Base-by-base conservation (phyloP, 2,329 filamentous ascomycete species). In the Aureobasidium sp. region DNA sequence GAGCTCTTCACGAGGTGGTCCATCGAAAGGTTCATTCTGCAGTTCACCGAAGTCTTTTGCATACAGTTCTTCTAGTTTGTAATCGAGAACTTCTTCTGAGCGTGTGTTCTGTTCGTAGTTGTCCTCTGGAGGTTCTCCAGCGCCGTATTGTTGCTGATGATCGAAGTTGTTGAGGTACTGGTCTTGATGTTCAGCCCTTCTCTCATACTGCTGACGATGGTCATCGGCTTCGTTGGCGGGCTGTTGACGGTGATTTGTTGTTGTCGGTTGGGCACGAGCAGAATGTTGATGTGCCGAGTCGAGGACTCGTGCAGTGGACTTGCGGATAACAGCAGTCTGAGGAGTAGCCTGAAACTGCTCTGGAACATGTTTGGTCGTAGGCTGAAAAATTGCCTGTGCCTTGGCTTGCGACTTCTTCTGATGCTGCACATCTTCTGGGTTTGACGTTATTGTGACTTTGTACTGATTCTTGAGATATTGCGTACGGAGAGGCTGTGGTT, bases 41-140 rank as follows among this genome's bases (percentile, higher is more conserved):
- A 75, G 64, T 0, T 65, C 63, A 7, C 50, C 15, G 51, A 68
- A 74, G 2, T 65, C 39, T 67, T 70, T 73, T 9, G 60, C 51
- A 55, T 62, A 65, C 1, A 75, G 67, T 15, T 68, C 62, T 15
- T 63, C 46, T 9, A 47, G 59, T 12, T 66, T 63, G 60, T 70
- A 70, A 63, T 75, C 73, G 10, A 72, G 67, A 12, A 10, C 32
- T 34, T 63, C 43, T 20, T 53, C 46, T 15, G 32, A 2, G 29
- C 43, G 9, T 8, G 34, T 17, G n/a, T 43, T 26, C 15, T 61
- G 17, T 55, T 50, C 48, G 26, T 61, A 10, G 26, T 13, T 32
- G n/a, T 43, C 52, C 13, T 44, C 37, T 9, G 26, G 26, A 36
- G 36, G 8, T 4, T 29, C 39, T 27, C 34, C 27, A 3, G 5